Percentiles rank a stretch among this genome's conserved stretches.
These are phyloP conservation scores for Hysterangium stoloniferum DNA, from an alignment of 768 basidiomycete species.

Conservation along the genomic window DNA sequence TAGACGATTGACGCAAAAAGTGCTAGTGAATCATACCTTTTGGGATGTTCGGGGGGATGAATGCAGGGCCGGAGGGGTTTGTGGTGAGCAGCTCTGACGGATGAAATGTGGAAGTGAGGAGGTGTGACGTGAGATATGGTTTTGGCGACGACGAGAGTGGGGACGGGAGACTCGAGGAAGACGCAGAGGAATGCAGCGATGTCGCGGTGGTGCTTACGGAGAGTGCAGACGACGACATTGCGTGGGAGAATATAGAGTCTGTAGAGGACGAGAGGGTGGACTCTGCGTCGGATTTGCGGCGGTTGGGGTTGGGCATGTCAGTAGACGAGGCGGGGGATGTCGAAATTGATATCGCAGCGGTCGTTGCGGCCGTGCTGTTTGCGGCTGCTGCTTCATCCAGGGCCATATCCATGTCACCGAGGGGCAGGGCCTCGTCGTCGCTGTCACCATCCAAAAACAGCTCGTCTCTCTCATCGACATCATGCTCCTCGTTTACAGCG, in stretches of 20 bases:
- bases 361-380: constrained; percentile 19
- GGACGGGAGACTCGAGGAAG: constrained; percentile 14
- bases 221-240: constrained; percentile 13
- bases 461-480: constrained; percentile 16
- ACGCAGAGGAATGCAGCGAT: constrained; percentile 14
- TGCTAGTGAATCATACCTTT: constrained; percentile 40
- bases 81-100: constrained; percentile 29
- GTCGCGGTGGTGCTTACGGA: constrained; percentile 13
- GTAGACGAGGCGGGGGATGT: constrained; percentile 1
- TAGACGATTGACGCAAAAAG: constrained; percentile 57
- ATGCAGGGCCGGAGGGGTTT: constrained; percentile 41
- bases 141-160: constrained; percentile 13
- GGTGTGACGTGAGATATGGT: constrained; percentile 13
- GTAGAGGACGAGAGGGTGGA: constrained; percentile 12
- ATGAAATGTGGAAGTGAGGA: constrained; percentile 25
- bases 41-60: constrained; percentile 63
- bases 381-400: constrained; percentile 15
- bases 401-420: constrained; percentile 24
- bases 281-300: constrained; percentile 2
- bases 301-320: constrained; percentile 2
- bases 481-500: constrained; percentile 19
- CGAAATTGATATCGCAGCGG: constrained; percentile 1
- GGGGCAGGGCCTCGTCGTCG: constrained; percentile 13
- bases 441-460: background rate
- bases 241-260: constrained; percentile 16